Base-by-base conservation (phyloP, 192 early-diverging fungal species). In the Coemansia sp. region DNA sequence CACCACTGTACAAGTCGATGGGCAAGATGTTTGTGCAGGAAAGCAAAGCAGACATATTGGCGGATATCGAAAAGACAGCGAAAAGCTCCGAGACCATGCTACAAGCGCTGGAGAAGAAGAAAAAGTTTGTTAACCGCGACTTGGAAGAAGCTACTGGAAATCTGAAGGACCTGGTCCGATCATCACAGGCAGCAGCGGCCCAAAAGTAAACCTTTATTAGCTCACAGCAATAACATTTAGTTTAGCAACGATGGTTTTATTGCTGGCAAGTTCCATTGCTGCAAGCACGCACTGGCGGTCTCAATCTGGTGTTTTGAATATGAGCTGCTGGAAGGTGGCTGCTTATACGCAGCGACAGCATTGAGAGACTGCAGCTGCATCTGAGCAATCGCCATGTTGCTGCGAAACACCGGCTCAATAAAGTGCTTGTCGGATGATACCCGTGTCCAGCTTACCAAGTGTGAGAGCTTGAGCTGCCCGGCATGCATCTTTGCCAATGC, bases 21-120 rank as follows among this genome's bases (percentile, higher is more conserved):
- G 76, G 76, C 55, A 79, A 79, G 55, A 79, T 79, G 74, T 79
- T 79, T 53, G 51, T 72, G 20, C 69, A 72, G 33, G 76, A 68
- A 30, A 50, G 35, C 49, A 67, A 69, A 48, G 59, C 51, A 19
- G 52, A 33, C 5, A 14, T 79, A 14, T 46, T 72, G 13, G 53
- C 61, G 28, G 76, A 68, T 19, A 63, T 79, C 12, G 53, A 55
- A n/a, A 50, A 57, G 54, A 49, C 50, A 35, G 53, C 65, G 0
- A 38, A 44, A 0, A 50, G 64, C 18, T 31, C 58, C 6, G 41
- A 41, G 7, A 44, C 50, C 10, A 35, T 72, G 26, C 21, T 64
- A 7, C 49, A 62, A 19, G 76, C 70, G 0, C 53, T 79, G 3
- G 65, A 79, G 42, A 72, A 79, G 59, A 79, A 79, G 38, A 70